Conservation (phyloP, 2,329 filamentous ascomycete species). For the Plenodomus lindquistii region DNA sequence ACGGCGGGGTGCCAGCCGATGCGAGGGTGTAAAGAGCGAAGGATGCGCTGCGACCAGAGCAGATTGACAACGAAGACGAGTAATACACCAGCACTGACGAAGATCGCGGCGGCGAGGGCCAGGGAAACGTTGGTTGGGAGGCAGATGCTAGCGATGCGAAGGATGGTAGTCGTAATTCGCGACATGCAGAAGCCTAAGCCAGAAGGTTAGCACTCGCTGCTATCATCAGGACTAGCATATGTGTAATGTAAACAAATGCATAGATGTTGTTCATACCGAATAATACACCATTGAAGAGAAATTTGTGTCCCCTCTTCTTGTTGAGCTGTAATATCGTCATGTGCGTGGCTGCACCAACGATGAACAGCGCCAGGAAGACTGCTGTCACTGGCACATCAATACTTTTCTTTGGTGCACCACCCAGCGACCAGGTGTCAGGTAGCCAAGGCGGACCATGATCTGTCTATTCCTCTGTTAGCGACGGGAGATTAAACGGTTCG, state of each 20-base stretch:
- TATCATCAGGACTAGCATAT: neutral
- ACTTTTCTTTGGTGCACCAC: slow-evolving; percentile 37
- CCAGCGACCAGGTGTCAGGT: slow-evolving; percentile 34
- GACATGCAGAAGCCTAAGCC: slow-evolving; percentile 48
- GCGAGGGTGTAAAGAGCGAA: slow-evolving; percentile 71
- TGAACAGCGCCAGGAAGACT: slow-evolving; percentile 46
- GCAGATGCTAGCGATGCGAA: slow-evolving; percentile 38
- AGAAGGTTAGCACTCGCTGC: neutral
- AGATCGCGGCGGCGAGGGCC: slow-evolving; percentile 64
- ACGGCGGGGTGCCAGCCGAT: slow-evolving; percentile 67
- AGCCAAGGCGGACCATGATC: slow-evolving; percentile 20
- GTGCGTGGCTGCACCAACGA: slow-evolving; percentile 41
- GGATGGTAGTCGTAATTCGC: slow-evolving; percentile 44
- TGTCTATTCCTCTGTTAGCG: neutral
- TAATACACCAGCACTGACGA: slow-evolving; percentile 73
- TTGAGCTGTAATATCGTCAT: slow-evolving; percentile 49
- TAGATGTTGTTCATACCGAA: slow-evolving; percentile 32
- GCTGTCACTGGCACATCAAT: slow-evolving; percentile 47
- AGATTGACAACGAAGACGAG: slow-evolving; percentile 78
- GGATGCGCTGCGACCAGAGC: slow-evolving; percentile 71
- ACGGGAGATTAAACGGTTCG: too few relatives aligned
- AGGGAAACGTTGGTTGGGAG: slow-evolving; percentile 48
- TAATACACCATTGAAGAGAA: slow-evolving; percentile 43
- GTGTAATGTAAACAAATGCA: neutral
- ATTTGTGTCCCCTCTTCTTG: slow-evolving; percentile 43